Evolutionary conservation across 306 rosid genomes (phyloP).

Genomic region (Cucurbita ficifolia): DNA sequence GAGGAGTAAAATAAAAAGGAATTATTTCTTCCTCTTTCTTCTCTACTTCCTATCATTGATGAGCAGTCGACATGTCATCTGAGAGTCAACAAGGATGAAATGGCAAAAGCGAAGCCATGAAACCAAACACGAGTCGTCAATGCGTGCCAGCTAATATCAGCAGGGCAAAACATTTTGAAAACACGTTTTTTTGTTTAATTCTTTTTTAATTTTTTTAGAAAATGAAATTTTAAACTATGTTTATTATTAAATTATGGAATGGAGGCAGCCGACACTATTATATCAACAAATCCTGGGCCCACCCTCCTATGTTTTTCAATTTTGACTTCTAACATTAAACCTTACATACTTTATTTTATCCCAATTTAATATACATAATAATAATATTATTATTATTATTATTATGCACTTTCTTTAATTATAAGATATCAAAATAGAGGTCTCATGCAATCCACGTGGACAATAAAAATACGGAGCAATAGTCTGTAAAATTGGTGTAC

Average conservation of each 20-base stretch:
- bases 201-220: not conserved
- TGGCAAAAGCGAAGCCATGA: not conserved
- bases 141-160: constrained; percentile 9
- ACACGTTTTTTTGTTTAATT: not conserved
- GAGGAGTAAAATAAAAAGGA: not conserved
- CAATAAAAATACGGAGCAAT: not conserved
- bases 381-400: no score
- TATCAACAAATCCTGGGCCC: not conserved
- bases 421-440: not conserved
- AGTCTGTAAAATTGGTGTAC: not conserved
- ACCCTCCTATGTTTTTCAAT: not conserved
- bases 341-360: not conserved
- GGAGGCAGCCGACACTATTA: constrained; percentile 6
- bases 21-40: not conserved
- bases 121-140: not conserved
- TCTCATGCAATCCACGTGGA: not conserved
- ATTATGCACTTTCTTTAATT: no score
- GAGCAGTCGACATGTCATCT: constrained; percentile 3
- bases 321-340: not conserved
- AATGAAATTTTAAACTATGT: not conserved
- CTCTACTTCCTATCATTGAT: not conserved
- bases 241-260: not conserved
- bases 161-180: not conserved
- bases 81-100: not conserved
- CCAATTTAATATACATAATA: not conserved